Conservation (phyloP, 805 yeast genomes). For the Naumovozyma baii region DNA sequence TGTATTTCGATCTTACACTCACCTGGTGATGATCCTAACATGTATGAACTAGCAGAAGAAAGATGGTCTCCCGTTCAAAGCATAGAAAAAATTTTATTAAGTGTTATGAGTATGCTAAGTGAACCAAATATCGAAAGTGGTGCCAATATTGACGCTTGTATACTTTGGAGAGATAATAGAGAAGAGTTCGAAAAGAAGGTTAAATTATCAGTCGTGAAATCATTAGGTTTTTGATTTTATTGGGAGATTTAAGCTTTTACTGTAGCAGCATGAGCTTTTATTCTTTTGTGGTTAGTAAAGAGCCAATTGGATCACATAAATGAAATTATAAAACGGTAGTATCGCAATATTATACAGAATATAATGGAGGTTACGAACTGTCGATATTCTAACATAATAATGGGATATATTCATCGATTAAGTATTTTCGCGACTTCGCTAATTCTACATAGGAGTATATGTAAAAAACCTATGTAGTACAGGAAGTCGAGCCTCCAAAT, state of each 20-base stretch:
- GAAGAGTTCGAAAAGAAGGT: slow-evolving; percentile 58
- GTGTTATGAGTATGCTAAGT: slow-evolving; percentile 93
- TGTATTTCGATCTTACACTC: slow-evolving; percentile 92
- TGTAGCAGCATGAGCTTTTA: too few species aligned
- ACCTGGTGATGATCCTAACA: slow-evolving; percentile 95
- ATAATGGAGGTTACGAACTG: too few species aligned
- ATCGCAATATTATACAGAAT: background rate
- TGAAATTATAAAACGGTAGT: background rate
- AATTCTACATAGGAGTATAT: too few species aligned
- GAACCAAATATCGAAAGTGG: slow-evolving; percentile 96
- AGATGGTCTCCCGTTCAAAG: slow-evolving; percentile 98
- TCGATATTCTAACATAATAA: too few species aligned
- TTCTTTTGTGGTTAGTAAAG: too few species aligned
- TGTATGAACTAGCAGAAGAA: slow-evolving; percentile 91
- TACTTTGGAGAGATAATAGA: slow-evolving; percentile 84
- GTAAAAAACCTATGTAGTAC: too few species aligned
- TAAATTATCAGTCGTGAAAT: slow-evolving; percentile 53
- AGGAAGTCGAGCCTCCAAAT: too few species aligned
- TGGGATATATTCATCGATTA: too few species aligned
- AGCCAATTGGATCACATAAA: background rate
- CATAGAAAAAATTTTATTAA: slow-evolving; percentile 87
- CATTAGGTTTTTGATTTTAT: slow-evolving; percentile 60
- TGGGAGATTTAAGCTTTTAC: too few species aligned
- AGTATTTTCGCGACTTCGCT: background rate
- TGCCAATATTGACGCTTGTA: slow-evolving; percentile 72